Evolutionary conservation across 2,329 filamentous ascomycete species (phyloP), one percentile per base, ranked within the genome.

Genomic region (Aspergillus thermomutatus): DNA sequence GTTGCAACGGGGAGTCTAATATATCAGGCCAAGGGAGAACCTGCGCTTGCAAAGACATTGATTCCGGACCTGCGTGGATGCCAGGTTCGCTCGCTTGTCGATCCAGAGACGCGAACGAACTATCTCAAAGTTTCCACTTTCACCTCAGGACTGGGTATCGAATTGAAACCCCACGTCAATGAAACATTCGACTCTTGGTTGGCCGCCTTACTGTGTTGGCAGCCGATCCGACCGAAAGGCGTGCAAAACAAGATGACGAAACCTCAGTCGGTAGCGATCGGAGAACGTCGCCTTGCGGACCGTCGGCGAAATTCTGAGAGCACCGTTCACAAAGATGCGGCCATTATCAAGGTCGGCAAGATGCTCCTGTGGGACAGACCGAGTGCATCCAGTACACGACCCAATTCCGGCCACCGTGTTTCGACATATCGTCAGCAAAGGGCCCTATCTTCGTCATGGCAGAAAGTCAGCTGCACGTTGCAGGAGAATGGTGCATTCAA

Each of bases 401-500:
- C 71, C 9, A 67, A 69, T 34, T 69, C 70, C 54, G 55, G 66
- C 21, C 72, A 74, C 19, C 75, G 82, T 26, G 79, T 82, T 11
- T 81, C 80, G 26, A 80, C 79, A 5, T 81, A 82, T 65, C 78
- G 81, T 56, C 77, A 85, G 64, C 81, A 84, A 66, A 83, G 80
- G 63, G 77, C 82, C 40, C 77, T 83, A 52, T 82, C 82, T 48
- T 78, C 80, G n/a, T 83, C 88, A 10, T 97, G 94, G 94, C 86
- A 90, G 66, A 85, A 85, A 61, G 91, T 97, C 3, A 97, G 92
- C 28, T 97, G 92, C 73, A 95, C 94, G 19, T 80, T 99, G 25
- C 90, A 96, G 64, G 94, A 97, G 69, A 96, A 96, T 66, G 94
- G 94, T 56, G 91, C 95, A 69, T 88, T 99, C 70, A 96, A 93